Evolutionary conservation across 2,329 filamentous ascomycete species (phyloP).

Genomic region (Penicillium sp.): DNA sequence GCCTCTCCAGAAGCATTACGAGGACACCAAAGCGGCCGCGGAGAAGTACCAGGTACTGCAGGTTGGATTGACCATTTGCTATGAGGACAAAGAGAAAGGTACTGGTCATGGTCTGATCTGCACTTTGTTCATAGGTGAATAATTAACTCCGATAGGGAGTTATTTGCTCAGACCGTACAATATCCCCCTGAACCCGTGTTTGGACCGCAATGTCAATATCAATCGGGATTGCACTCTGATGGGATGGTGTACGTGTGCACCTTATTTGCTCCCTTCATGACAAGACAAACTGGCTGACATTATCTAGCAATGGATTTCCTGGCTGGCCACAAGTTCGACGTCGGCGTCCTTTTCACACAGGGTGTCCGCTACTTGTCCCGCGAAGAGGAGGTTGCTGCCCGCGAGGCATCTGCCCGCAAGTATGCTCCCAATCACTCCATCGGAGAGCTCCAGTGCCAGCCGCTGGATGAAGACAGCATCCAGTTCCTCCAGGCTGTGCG

Average conservation of each 20-base stretch:
- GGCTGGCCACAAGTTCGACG: constrained; percentile 58
- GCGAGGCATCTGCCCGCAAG: constrained; percentile 49
- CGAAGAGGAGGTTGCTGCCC: constrained; percentile 56
- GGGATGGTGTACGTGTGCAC: constrained; percentile 49
- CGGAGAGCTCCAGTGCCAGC: background rate
- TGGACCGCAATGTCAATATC: constrained; percentile 56
- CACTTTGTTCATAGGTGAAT: constrained; percentile 38
- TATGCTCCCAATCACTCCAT: constrained; percentile 26
- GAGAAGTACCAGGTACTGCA: constrained; percentile 67
- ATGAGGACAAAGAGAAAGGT: constrained; percentile 53
- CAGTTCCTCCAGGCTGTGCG: constrained; percentile 54
- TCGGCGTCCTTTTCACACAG: constrained; percentile 57
- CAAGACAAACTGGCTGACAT: background rate
- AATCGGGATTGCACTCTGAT: constrained; percentile 63
- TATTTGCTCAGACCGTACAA: constrained; percentile 68
- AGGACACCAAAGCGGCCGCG: constrained; percentile 61
- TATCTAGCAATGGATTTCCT: constrained; percentile 62
- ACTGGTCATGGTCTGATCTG: background rate
- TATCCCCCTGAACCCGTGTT: constrained; percentile 61
- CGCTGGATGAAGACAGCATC: constrained; percentile 53
- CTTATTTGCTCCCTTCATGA: background rate
- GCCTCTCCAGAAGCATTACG: constrained; percentile 62
- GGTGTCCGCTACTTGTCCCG: constrained; percentile 66
- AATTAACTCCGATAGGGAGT: constrained; percentile 35
- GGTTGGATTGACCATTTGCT: constrained; percentile 67